Evolutionary conservation across 768 basidiomycete species (phyloP), one percentile per base, ranked within the genome.

Genomic region (Rubroboletus pulcherrimus): DNA sequence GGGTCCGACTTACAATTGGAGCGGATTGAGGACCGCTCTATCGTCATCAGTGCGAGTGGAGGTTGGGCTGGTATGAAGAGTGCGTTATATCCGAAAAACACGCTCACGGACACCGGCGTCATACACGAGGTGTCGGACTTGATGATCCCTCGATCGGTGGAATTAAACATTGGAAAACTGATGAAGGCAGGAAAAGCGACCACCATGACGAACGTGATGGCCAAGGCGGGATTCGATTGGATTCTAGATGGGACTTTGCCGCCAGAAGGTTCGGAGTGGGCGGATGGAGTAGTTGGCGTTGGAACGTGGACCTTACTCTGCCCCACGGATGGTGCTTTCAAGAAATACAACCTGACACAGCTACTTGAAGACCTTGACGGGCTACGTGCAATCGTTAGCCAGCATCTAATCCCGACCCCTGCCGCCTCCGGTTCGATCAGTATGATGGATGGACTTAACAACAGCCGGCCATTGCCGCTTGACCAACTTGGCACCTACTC

Each of bases 291-390:
- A 43, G 63, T 80, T n/a, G 65, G 68, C 19, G 78, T 75, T 26
- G 72, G 70, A 9, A 85, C 87, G 4, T 98, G 95, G 87, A 96
- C 93, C 2, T 71, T 99, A 5, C 78, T 99, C 21, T 94, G 91
- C 61, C 97, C 97, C 4, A 83, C 85, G 7, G 97, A 99, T 65
- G 87, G 89, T 55, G 94, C 96, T 0, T 97, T 98, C 80, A 87
- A 93, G 67, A 75, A 81, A 21, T 73, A 89, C 70, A 95, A 98
- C 73, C 71, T 98, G 54, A 93, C 93, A 0, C 70, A 73, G 55
- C 70, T 93, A 24, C 86, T 85, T 58, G 79, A 78, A 29, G 79
- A 91, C 64, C 55, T 71, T 11, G 77, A 81, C 4, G 64, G 63
- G 7, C 74, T 92, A 46, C 78, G 77, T 50, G 74, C 69, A 9